Conservation (phyloP, 2,329 filamentous ascomycete species). For the Fusarium nygamai region DNA sequence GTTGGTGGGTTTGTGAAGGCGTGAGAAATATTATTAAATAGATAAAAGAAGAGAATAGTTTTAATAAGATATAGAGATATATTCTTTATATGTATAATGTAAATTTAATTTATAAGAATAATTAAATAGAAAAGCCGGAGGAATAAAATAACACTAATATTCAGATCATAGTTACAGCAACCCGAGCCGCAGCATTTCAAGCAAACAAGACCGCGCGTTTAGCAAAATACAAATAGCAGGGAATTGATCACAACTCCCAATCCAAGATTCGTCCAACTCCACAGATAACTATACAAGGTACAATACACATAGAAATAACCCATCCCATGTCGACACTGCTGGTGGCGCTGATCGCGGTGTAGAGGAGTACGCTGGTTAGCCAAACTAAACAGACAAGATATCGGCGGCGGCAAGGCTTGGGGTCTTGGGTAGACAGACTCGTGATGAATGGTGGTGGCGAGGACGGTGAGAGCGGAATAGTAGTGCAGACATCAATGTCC, state of each 20-base stretch:
- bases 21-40: not conserved
- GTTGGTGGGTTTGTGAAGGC: not conserved
- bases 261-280: not conserved
- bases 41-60: not conserved
- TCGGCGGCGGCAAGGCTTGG: not conserved
- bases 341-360: too few species aligned
- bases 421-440: too few species aligned
- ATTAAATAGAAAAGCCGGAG: too few species aligned
- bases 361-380: not conserved
- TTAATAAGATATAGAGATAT: fast-evolving
- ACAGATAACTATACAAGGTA: not conserved
- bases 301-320: not conserved
- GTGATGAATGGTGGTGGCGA: not conserved
- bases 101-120: fast-evolving
- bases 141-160: not conserved
- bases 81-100: fast-evolving
- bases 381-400: not conserved
- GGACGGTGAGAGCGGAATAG: not conserved
- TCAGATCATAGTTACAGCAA: not conserved
- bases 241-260: fast-evolving
- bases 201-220: not conserved
- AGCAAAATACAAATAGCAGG: not conserved
- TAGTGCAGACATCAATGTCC: not conserved
- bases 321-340: not conserved
- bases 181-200: not conserved